These are phyloP conservation scores for Termitomyces sp. DNA, from an alignment of 768 basidiomycete species.

Conservation along the genomic window DNA sequence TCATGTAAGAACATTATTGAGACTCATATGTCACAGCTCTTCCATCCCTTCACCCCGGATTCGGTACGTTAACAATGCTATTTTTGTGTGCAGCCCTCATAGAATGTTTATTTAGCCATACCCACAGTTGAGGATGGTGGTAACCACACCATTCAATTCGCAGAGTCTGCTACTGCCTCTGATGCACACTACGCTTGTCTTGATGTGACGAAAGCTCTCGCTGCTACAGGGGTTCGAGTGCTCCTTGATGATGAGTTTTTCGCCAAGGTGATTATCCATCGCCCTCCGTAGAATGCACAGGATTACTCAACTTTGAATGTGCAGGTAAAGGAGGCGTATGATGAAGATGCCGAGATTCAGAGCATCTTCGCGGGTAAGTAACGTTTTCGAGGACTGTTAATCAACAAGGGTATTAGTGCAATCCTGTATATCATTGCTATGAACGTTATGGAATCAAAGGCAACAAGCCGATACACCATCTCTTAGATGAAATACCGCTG, in stretches of 20 bases:
- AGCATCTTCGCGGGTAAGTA: constrained; percentile 2
- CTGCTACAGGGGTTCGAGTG: constrained; percentile 64
- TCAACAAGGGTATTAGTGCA: background rate
- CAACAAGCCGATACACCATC: background rate
- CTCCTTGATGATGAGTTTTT: constrained; percentile 67
- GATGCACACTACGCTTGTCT: constrained; percentile 65
- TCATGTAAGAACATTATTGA: background rate
- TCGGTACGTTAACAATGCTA: constrained; percentile 36
- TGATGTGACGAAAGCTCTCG: constrained; percentile 66
- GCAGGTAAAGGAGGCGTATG: constrained; percentile 47
- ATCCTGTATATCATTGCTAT: background rate
- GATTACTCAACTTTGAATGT: background rate
- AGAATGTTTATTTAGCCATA: constrained; percentile 47
- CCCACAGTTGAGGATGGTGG: constrained; percentile 70
- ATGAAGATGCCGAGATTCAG: constrained; percentile 32
- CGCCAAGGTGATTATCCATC: constrained; percentile 15
- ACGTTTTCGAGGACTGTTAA: background rate
- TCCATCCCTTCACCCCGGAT: constrained; percentile 73
- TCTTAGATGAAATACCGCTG: background rate
- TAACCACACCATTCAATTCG: constrained; percentile 73
- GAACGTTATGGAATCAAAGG: background rate
- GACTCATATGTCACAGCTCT: constrained; percentile 30
- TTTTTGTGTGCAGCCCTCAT: background rate
- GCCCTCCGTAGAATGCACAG: background rate
- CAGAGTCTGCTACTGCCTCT: constrained; percentile 55